Evolutionary conservation across 495 filamentous ascomycete species (phyloP).

Genomic region (Pyronema domesticum): DNA sequence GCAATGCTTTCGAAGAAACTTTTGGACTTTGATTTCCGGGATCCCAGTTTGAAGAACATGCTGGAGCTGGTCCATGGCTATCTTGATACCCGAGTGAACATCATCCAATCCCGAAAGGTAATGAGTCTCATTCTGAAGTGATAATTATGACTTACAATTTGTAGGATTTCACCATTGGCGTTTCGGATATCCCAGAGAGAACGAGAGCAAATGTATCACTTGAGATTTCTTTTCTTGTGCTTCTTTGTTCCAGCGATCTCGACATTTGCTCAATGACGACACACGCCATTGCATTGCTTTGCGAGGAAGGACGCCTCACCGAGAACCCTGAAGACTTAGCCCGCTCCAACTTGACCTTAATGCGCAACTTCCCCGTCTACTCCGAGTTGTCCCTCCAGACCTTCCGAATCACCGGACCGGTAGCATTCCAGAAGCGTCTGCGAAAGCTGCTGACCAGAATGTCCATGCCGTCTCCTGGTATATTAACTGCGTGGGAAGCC

Average conservation of each 20-base stretch:
- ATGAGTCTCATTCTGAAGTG: background rate
- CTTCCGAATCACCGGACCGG: constrained; percentile 45
- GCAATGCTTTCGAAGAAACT: constrained; percentile 21
- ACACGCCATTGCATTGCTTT: constrained; percentile 41
- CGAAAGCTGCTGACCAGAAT: constrained; percentile 39
- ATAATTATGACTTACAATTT: constrained; percentile 3
- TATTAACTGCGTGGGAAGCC: constrained; percentile 45
- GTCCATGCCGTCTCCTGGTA: constrained; percentile 40
- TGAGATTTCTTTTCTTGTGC: constrained; percentile 41
- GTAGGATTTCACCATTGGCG: constrained; percentile 18
- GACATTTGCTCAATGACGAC: constrained; percentile 45
- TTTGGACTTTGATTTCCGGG: constrained; percentile 22
- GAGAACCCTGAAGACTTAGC: constrained; percentile 31
- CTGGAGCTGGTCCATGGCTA: constrained; percentile 24
- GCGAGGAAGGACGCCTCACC: constrained; percentile 40
- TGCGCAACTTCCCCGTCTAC: constrained; percentile 43
- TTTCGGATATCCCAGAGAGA: constrained; percentile 24
- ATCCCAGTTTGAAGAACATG: constrained; percentile 21
- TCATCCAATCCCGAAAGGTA: constrained; percentile 17
- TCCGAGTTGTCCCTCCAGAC: constrained; percentile 41
- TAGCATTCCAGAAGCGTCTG: constrained; percentile 47
- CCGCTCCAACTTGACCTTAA: constrained; percentile 34
- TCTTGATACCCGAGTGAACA: constrained; percentile 20
- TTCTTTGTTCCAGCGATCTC: constrained; percentile 44
- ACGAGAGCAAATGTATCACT: constrained; percentile 27